Conservation (phyloP, 441 rosid species). For the Jatropha multifida region DNA sequence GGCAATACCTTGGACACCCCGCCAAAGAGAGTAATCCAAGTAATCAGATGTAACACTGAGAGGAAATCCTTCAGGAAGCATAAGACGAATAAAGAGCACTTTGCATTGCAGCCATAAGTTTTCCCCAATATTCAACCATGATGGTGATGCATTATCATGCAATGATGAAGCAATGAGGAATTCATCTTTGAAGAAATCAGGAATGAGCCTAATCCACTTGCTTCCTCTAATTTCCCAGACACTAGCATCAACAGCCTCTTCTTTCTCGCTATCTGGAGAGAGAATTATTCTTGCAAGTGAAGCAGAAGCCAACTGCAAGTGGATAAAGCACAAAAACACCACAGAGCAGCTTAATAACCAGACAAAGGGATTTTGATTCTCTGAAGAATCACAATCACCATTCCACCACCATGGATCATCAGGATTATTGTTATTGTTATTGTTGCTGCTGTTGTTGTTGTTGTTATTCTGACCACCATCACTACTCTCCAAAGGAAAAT, state of each 20-base stretch:
- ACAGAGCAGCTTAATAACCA: conserved; percentile 33
- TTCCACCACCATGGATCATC: conserved; percentile 44
- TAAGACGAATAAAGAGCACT: conserved; percentile 43
- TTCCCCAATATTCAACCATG: conserved; percentile 31
- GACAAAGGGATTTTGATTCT: conserved; percentile 21
- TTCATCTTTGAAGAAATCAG: conserved; percentile 51
- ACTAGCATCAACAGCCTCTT: conserved; percentile 25
- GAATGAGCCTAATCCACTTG: conserved; percentile 59
- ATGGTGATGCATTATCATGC: conserved; percentile 21
- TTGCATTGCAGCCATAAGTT: conserved; percentile 46
- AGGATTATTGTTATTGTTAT: conserved; percentile 34
- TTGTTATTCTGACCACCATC: conserved; percentile 29
- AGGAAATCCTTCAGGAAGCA: conserved; percentile 95
- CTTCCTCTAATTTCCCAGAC: conserved; percentile 85
- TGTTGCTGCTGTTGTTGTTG: conserved; percentile 24
- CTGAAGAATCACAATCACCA: conserved; percentile 33
- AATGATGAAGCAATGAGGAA: conserved; percentile 40
- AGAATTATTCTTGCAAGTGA: conserved; percentile 38
- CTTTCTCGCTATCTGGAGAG: conserved; percentile 21
- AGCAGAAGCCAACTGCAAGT: conserved; percentile 43
- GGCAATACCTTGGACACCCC: conserved; percentile 91
- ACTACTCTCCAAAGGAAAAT: conserved; percentile 14
- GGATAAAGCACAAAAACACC: conserved; percentile 36
- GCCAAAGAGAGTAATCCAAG: conserved; percentile 90
- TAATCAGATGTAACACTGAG: conserved; percentile 82